These are phyloP conservation scores for Vitis riparia DNA, from an alignment of 164 flowering plant genomes.

Conservation along the genomic window DNA sequence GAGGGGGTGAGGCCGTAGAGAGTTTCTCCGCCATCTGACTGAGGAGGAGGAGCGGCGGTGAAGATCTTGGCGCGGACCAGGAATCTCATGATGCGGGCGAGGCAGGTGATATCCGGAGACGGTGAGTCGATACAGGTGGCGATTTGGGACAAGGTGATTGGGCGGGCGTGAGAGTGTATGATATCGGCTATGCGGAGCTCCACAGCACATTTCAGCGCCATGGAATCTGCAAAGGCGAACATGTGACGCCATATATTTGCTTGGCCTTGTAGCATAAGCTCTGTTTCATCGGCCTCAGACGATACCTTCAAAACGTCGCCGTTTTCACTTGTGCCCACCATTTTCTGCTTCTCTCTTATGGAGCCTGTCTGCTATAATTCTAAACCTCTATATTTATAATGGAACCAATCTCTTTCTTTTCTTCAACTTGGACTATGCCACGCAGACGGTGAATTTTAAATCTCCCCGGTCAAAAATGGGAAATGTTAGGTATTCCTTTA, in stretches of 20 bases:
- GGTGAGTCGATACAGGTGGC: slow-evolving; percentile 16
- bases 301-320: no score
- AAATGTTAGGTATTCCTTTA: no score
- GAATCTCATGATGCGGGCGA: slow-evolving; percentile 46
- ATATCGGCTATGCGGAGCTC: slow-evolving; percentile 52
- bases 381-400: no score
- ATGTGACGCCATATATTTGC: slow-evolving; percentile 32
- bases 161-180: slow-evolving; percentile 32
- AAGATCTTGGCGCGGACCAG: slow-evolving; percentile 40
- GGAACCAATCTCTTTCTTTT: no score
- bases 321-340: no score
- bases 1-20: slow-evolving; percentile 32
- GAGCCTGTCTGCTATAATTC: no score
- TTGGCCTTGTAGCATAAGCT: slow-evolving; percentile 31
- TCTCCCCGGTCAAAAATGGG: no score
- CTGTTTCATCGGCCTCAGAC: slow-evolving; percentile 2
- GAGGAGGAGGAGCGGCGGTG: slow-evolving; percentile 12
- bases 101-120: slow-evolving; percentile 26
- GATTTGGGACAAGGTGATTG: slow-evolving; percentile 37
- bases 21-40: slow-evolving; percentile 16
- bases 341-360: no score
- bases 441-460: no score
- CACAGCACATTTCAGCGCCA: slow-evolving; percentile 46
- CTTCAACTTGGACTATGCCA: no score
- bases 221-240: slow-evolving; percentile 40